phyloP scores from a whole-genome alignment of 148 eudicot species.

The Bassia scoparia region DNA sequence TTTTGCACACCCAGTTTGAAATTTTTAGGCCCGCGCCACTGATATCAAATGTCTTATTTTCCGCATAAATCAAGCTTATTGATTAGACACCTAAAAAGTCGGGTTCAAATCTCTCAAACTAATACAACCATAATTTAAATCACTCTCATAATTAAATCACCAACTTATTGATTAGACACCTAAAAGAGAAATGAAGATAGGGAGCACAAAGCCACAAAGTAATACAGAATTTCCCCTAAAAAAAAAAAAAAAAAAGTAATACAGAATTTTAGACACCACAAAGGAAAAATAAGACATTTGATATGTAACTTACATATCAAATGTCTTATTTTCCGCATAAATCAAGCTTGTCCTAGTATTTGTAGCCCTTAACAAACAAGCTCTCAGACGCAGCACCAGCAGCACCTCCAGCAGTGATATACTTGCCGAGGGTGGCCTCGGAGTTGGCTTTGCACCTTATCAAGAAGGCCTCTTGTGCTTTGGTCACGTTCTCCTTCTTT shows the following conservation, averaged over 20 bases:
- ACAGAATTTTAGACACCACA: no score
- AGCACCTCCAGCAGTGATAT: constrained; percentile 43
- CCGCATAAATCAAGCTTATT: no score
- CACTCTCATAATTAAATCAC: no score
- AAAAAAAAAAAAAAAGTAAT: not conserved
- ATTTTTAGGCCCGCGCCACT: no score
- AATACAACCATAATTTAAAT: no score
- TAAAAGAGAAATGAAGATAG: not conserved
- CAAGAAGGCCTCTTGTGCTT: constrained; percentile 68
- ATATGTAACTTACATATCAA: no score
- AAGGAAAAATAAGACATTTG: no score
- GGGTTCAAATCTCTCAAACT: no score
- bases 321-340: not conserved
- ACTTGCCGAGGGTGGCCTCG: constrained; percentile 75
- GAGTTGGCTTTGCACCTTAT: constrained; percentile 78
- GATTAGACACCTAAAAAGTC: no score
- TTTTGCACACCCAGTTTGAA: no score
- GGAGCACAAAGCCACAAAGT: not conserved
- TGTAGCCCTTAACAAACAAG: constrained; percentile 74
- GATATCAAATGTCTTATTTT: no score
- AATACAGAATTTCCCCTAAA: not conserved
- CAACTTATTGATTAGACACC: no score
- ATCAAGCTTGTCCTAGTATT: constrained; percentile 39
- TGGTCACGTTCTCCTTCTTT: constrained; percentile 65
- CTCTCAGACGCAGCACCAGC: constrained; percentile 63